phyloP scores from a whole-genome alignment of 2,329 filamentous ascomycete genomes.

The Fusarium beomiforme region DNA sequence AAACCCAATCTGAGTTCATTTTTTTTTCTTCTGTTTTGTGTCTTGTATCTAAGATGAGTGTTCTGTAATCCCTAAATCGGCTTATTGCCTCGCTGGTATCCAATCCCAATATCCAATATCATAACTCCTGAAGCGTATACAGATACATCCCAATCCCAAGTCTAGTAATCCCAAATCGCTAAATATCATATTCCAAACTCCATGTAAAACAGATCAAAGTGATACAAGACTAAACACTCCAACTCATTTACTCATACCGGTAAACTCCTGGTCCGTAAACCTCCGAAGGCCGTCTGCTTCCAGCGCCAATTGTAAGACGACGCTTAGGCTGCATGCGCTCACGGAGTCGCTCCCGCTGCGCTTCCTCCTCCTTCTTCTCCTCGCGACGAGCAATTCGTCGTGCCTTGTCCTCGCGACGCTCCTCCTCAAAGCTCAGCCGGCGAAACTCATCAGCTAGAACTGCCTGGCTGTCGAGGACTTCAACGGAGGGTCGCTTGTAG shows the following conservation, averaged over 20 bases:
- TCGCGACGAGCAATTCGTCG: conserved; percentile 41
- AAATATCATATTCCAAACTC: conserved; percentile 11
- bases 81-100: conserved; percentile 26
- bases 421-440: conserved; percentile 46
- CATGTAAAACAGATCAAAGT: conserved; percentile 22
- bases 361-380: conserved; percentile 50
- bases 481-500: conserved; percentile 37
- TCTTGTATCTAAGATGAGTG: conserved; percentile 31
- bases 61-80: conserved; percentile 28
- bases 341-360: conserved; percentile 51
- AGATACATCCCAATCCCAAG: neutral
- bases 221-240: conserved; percentile 33
- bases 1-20: conserved; percentile 28
- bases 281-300: conserved; percentile 49
- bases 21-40: conserved; percentile 29
- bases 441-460: conserved; percentile 50
- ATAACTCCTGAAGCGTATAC: conserved; percentile 7
- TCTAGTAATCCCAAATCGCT: conserved; percentile 31
- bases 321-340: conserved; percentile 54
- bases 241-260: conserved; percentile 51
- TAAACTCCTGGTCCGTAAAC: conserved; percentile 53
- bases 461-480: conserved; percentile 40
- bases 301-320: conserved; percentile 50
- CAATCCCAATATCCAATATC: conserved; percentile 10
- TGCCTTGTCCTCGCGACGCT: conserved; percentile 47